Evolutionary conservation across 2,329 filamentous ascomycete genomes (phyloP).

Genomic region (Fusarium xyrophilum): DNA sequence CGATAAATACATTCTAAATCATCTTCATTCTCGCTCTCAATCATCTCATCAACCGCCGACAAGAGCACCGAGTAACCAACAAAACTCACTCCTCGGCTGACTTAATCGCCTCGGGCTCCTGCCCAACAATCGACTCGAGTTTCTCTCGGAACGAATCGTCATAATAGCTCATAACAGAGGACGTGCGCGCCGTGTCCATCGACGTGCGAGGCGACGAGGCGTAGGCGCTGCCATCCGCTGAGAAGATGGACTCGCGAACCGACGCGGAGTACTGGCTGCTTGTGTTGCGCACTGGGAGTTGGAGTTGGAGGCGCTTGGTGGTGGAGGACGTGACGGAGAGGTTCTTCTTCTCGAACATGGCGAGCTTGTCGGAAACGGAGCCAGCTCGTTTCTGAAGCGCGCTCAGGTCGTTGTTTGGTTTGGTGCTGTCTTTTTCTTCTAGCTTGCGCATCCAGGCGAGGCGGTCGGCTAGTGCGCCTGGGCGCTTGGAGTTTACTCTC

Average conservation of each 20-base stretch:
- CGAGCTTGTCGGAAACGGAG: slow-evolving; percentile 20
- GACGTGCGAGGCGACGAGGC: slow-evolving; percentile 16
- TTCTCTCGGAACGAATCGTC: slow-evolving; percentile 25
- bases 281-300: not conserved
- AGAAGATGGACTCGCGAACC: slow-evolving; percentile 17
- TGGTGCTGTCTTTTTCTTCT: slow-evolving; percentile 4
- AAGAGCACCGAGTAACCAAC: not conserved
- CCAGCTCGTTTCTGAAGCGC: slow-evolving; percentile 14
- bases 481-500: slow-evolving; percentile 3
- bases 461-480: slow-evolving; percentile 9
- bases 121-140: slow-evolving; percentile 17
- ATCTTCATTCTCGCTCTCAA: not conserved
- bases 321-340: not conserved
- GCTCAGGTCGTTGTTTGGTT: slow-evolving; percentile 5
- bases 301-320: not conserved
- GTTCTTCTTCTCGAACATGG: slow-evolving; percentile 24
- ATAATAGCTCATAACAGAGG: slow-evolving; percentile 24
- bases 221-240: not conserved
- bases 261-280: not conserved
- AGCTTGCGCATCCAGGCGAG: slow-evolving; percentile 18
- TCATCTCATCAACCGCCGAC: not conserved
- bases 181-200: slow-evolving; percentile 11
- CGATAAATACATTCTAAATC: not conserved
- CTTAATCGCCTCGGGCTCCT: slow-evolving; percentile 3
- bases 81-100: not conserved